Base-by-base conservation (phyloP, 805 yeast genomes). In the Saturnispora sekii region DNA sequence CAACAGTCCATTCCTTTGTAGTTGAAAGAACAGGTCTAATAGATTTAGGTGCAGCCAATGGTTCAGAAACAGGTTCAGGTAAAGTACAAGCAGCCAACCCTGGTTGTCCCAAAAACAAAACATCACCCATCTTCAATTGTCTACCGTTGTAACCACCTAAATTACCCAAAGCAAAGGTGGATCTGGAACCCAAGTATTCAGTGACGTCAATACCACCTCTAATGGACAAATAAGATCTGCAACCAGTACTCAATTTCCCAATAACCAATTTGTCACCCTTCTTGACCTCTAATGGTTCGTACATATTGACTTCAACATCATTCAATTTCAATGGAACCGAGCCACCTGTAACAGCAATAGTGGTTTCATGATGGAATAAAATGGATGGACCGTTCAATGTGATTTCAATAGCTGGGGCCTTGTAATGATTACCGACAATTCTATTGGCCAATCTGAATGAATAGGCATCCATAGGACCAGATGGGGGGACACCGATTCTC, bases 401-500 rank as follows among this genome's bases (percentile, higher is more conserved):
- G 47, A 85, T 70, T 66, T 90, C 98, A 59, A 90, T 72, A 32
- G 94, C 96, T 5, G 97, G 96, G 10, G 96, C 83, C 38, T 73
- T 68, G 51, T 70, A 66, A 53, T 81, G 76, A 64, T 90, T 93
- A 48, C 97, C 97, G 38, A 90, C 97, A 57, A 86, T 78, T 59
- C 84, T 70, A 69, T 90, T 90, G 16, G 96, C 96, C 50, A 86
- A 62, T 56, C 96, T 74, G 69, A 89, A 89, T 4, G 97, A 80
- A 57, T 81, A 89, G 49, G 80, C 76, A 65, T 90, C 98, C 97
- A 90, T 93, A 48, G 97, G 96, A 38, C 98, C 98, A 35, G 96
- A 86, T 7, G 97, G 97, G 21, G 98, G 98, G 45, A 90, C 97
- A 62, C 98, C 98, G 54, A 84, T 75, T 59, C 84, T 79, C 94